These are phyloP conservation scores for Xylaria cubensis DNA, from an alignment of 495 filamentous ascomycete species.

Conservation along the genomic window DNA sequence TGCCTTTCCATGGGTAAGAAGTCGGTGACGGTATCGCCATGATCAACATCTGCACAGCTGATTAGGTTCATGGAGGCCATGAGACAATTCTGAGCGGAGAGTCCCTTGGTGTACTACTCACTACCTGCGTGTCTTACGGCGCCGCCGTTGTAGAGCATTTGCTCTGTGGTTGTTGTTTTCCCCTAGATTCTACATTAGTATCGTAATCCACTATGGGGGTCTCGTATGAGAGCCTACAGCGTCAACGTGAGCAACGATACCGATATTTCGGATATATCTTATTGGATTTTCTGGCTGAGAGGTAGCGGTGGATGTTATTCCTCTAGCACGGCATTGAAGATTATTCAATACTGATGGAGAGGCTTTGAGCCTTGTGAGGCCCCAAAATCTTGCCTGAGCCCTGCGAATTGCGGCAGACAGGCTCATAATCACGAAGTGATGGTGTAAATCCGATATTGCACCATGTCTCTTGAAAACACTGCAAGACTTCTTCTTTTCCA, in stretches of 20 bases:
- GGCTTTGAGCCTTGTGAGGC: slow-evolving; percentile 26
- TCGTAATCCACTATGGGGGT: no score
- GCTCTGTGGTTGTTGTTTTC: slow-evolving; percentile 99
- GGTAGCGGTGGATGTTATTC: slow-evolving; percentile 19
- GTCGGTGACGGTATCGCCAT: slow-evolving; percentile 96
- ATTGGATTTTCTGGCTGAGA: slow-evolving; percentile 44
- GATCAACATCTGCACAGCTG: slow-evolving; percentile 78
- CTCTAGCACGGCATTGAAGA: slow-evolving; percentile 22
- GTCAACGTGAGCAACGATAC: slow-evolving; percentile 99
- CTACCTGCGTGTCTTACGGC: slow-evolving; percentile 85
- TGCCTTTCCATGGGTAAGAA: slow-evolving; percentile 94
- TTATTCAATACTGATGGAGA: slow-evolving; percentile 23
- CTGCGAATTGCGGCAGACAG: slow-evolving; percentile 33
- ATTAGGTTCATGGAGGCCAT: slow-evolving; percentile 26
- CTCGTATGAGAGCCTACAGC: slow-evolving; percentile 63
- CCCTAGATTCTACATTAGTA: slow-evolving; percentile 58
- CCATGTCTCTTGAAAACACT: slow-evolving; percentile 7
- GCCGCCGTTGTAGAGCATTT: slow-evolving; percentile 98
- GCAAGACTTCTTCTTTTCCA: background rate
- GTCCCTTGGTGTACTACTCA: slow-evolving; percentile 44
- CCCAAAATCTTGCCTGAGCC: slow-evolving; percentile 36
- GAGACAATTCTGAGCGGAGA: background rate
- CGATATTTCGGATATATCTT: slow-evolving; percentile 83
- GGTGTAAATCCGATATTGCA: background rate
- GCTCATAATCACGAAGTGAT: slow-evolving; percentile 36